phyloP scores from a whole-genome alignment of 2,329 filamentous ascomycete genomes.

The Phialophora expanda region DNA sequence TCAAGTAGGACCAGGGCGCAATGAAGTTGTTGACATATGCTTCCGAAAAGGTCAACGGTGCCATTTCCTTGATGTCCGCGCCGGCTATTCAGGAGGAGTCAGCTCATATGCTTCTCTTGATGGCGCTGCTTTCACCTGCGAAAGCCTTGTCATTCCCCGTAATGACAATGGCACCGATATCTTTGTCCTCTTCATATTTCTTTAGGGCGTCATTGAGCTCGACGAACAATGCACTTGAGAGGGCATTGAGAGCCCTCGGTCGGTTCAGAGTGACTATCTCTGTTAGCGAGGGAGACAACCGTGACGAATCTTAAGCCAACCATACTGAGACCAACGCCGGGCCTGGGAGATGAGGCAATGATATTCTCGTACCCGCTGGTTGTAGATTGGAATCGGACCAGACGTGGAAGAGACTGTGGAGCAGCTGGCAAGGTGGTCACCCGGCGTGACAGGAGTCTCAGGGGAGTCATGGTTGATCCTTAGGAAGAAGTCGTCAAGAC shows the following conservation, averaged over 20 bases:
- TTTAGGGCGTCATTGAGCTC: constrained; percentile 83
- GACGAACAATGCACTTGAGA: constrained; percentile 85
- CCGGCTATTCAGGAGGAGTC: constrained; percentile 62
- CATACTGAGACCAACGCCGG: constrained; percentile 88
- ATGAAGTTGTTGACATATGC: constrained; percentile 94
- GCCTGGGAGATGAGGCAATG: constrained; percentile 78
- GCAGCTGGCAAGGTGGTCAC: constrained; percentile 66
- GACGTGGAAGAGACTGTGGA: constrained; percentile 61
- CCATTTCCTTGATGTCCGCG: constrained; percentile 99
- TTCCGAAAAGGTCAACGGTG: constrained; percentile 81
- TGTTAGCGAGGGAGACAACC: constrained; percentile 12
- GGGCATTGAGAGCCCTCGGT: constrained; percentile 92
- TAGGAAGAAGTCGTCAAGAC: background rate
- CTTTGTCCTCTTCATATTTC: constrained; percentile 70
- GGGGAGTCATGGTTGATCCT: constrained; percentile 25
- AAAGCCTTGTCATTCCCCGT: constrained; percentile 91
- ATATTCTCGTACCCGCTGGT: constrained; percentile 74
- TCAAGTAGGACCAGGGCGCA: constrained; percentile 87
- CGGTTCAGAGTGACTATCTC: constrained; percentile 79
- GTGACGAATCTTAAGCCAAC: constrained; percentile 1
- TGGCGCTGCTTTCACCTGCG: constrained; percentile 56
- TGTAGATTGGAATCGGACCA: constrained; percentile 57
- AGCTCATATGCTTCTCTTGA: constrained; percentile 18
- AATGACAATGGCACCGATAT: constrained; percentile 77
- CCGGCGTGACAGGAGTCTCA: constrained; percentile 26